Evolutionary conservation across 2,329 filamentous ascomycete genomes (phyloP).

Genomic region (Ophiostoma sp.): DNA sequence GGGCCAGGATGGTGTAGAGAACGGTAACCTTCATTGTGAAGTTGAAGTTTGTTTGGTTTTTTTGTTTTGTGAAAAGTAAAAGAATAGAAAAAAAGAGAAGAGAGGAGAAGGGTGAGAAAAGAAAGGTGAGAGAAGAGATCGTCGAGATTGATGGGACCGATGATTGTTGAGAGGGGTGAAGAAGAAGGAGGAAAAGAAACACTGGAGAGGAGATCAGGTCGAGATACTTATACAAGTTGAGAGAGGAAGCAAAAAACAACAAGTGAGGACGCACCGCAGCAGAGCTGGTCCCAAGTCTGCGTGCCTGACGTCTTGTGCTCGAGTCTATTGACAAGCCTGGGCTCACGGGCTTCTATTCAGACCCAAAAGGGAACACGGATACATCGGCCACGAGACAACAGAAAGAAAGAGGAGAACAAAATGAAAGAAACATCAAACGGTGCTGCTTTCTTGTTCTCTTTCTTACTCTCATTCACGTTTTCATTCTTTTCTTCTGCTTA

Average conservation of each 20-base stretch:
- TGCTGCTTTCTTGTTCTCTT: background rate
- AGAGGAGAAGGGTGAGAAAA: background rate
- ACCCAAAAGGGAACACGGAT: background rate
- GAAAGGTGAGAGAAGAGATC: constrained; percentile 5
- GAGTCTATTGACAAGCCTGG: constrained; percentile 8
- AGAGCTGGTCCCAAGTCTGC: too few relatives aligned
- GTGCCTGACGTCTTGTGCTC: background rate
- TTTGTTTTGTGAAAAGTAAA: background rate
- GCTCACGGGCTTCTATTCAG: constrained; percentile 7
- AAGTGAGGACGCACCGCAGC: background rate
- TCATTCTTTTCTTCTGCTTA: background rate
- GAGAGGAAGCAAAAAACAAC: too few relatives aligned
- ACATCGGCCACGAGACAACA: background rate
- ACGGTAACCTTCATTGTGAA: constrained; percentile 25
- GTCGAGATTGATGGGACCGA: background rate
- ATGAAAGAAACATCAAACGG: background rate
- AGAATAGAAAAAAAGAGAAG: background rate
- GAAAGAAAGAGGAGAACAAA: constrained; percentile 4
- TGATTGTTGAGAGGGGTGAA: constrained; percentile 6
- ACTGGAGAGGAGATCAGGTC: background rate
- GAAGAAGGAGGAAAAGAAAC: background rate
- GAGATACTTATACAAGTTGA: background rate
- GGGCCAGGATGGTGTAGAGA: constrained; percentile 25
- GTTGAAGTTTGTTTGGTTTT: constrained; percentile 12
- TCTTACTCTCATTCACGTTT: background rate